Evolutionary conservation across 169 alveolate species (phyloP).

Genomic region (Blepharisma undulans): DNA sequence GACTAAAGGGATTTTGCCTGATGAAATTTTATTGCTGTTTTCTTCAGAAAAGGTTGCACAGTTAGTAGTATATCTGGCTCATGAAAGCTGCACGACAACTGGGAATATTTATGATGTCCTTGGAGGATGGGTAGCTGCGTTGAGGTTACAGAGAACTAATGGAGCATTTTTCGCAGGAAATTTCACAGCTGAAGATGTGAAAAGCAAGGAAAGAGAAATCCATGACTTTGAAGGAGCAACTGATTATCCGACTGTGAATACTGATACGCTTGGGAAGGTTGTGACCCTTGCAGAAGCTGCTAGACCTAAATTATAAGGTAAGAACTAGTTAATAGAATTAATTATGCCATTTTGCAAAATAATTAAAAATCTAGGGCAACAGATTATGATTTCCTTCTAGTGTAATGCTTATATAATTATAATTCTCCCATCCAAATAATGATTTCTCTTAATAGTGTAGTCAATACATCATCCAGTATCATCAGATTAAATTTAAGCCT

Average conservation of each 20-base stretch:
- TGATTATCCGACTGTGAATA: not conserved
- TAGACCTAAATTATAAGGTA: conserved; percentile 12
- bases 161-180: conserved; percentile 55
- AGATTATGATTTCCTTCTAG: not conserved
- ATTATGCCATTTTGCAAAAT: too few species aligned
- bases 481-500: not conserved
- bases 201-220: conserved; percentile 33
- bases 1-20: conserved; percentile 73
- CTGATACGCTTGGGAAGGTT: conserved; percentile 15
- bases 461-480: not conserved
- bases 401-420: too few species aligned
- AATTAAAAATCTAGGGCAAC: not conserved
- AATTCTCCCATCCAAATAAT: not conserved
- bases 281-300: not conserved
- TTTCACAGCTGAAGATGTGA: conserved; percentile 71
- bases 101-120: conserved; percentile 78
- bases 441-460: not conserved
- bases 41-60: conserved; percentile 87
- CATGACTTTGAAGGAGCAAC: not conserved
- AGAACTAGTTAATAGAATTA: not conserved
- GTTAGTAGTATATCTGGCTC: conserved; percentile 76
- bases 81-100: conserved; percentile 68
- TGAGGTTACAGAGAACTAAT: conserved; percentile 76
- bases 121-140: conserved; percentile 82
- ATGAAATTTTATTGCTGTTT: conserved; percentile 70